Base-by-base conservation (phyloP, 1,284 basidiomycete genomes). In the Ustilago nuda region DNA sequence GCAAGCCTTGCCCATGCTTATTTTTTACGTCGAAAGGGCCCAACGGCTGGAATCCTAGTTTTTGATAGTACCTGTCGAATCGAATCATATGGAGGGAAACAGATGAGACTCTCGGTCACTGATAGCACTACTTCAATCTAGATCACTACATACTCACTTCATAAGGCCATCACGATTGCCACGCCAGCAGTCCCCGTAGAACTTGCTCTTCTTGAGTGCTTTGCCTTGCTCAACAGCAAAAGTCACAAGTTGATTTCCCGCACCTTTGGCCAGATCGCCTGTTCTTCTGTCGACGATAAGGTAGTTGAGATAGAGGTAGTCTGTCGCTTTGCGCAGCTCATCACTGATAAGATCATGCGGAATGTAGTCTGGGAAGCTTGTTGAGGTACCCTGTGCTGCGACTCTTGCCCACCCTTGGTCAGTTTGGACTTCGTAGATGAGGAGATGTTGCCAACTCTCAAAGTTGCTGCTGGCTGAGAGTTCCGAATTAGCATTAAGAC, bases 151-250 rank as follows among this genome's bases (percentile, higher is more conserved):
- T 2, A 60, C 76, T 63, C 23, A 78, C 76, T 45, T 66, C 11
- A 78, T 56, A 27, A 78, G 19, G 0, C 58, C 58, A 45, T 69
- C 69, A 3, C 50, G 39, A 55, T 78, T 78, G 33, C 76, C 72
- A 12, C 60, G 55, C 76, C 76, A 78, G 43, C 76, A 78, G 35
- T 78, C 76, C 2, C 66, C 72, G 39, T 64, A 72, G 23, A 75
- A 53, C n/a, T 39, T 37, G 6, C 4, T 52, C 35, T 69, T 72
- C 19, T 39, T 52, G 8, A 54, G 45, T 3, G 50, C 8, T 35
- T 27, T 54, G 17, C 50, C 65, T 19, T 59, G 56, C 9, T n/a
- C 12, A 7, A 59, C 41, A 0, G 67, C 57, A 41, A 66, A 60
- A 1, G 45, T 12, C 17, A 78, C 15, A 9, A 78, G 58, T 2